These are phyloP conservation scores for Dactylellina parvicollis DNA, from an alignment of 2,329 filamentous ascomycete genomes.

Conservation along the genomic window DNA sequence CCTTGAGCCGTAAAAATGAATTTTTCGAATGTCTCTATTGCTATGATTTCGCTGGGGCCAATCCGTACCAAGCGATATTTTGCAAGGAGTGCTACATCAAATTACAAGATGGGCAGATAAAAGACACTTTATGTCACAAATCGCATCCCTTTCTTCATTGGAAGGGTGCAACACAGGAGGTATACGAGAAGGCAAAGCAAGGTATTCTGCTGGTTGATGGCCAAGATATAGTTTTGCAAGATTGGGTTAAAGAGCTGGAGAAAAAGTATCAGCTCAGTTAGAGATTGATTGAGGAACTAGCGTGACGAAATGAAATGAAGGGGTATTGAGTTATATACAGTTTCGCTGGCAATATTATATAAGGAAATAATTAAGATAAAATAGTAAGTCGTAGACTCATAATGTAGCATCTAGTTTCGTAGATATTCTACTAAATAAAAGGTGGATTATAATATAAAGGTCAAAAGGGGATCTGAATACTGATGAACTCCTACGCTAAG, in stretches of 20 bases:
- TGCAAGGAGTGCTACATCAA: slow-evolving; percentile 4
- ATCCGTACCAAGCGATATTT: neutral
- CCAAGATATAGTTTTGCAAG: slow-evolving; percentile 1
- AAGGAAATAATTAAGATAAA: no score
- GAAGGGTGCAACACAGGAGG: neutral
- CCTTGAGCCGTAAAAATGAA: neutral
- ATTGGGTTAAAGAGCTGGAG: neutral
- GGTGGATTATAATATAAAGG: no score
- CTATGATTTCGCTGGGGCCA: neutral
- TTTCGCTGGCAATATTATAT: no score
- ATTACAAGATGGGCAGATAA: neutral
- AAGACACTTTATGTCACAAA: neutral
- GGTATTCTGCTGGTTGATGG: slow-evolving; percentile 5
- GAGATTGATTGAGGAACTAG: no score
- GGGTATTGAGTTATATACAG: no score
- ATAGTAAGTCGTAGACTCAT: neutral
- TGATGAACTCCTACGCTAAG: neutral
- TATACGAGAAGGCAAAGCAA: neutral
- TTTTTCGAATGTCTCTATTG: slow-evolving; percentile 10
- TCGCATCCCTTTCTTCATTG: slow-evolving; percentile 7
- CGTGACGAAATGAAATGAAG: no score
- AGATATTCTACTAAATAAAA: neutral
- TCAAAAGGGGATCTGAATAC: neutral
- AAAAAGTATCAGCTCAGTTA: no score
- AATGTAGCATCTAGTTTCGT: neutral